These are phyloP conservation scores for Cryptococcus depauperatus DNA, from an alignment of 1,284 basidiomycete genomes.

Conservation along the genomic window DNA sequence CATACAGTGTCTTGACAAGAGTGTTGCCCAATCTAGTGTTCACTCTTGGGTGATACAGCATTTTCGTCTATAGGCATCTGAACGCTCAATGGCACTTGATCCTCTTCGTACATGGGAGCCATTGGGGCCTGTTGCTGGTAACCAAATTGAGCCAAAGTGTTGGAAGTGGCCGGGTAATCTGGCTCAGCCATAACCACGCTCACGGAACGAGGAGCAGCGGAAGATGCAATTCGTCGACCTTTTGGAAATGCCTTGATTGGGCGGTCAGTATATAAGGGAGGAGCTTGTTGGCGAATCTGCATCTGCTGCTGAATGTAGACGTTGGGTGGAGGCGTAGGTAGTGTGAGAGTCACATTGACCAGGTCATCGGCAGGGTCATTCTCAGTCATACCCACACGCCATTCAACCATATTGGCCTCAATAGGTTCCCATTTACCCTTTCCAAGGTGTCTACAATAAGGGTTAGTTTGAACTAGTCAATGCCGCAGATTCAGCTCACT, in stretches of 20 bases:
- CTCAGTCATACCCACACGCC: slow-evolving; percentile 24
- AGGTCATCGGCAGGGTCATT: slow-evolving; percentile 40
- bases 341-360: slow-evolving; percentile 28
- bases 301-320: slow-evolving; percentile 11
- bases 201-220: slow-evolving; percentile 15
- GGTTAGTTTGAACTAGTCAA: slow-evolving; percentile 1
- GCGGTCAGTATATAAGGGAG: slow-evolving; percentile 5
- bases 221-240: slow-evolving; percentile 10
- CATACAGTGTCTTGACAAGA: too few relatives aligned
- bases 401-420: slow-evolving; percentile 35
- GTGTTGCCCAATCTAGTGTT: too few relatives aligned
- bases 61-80: too few relatives aligned
- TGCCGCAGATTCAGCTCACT: slow-evolving; percentile 29
- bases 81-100: slow-evolving; percentile 29
- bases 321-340: slow-evolving; percentile 28
- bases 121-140: slow-evolving; percentile 5
- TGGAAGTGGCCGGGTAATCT: slow-evolving; percentile 5
- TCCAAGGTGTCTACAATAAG: slow-evolving; percentile 23
- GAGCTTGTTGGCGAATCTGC: slow-evolving; percentile 11
- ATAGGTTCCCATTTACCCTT: slow-evolving; percentile 41
- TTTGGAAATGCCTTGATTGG: slow-evolving; percentile 21
- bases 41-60: too few relatives aligned
- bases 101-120: slow-evolving; percentile 33
- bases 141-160: slow-evolving; percentile 3
- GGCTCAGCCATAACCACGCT: slow-evolving; percentile 22